Evolutionary conservation across 805 yeast genomes (phyloP).

Genomic region (Yarrowia yakushimensis): DNA sequence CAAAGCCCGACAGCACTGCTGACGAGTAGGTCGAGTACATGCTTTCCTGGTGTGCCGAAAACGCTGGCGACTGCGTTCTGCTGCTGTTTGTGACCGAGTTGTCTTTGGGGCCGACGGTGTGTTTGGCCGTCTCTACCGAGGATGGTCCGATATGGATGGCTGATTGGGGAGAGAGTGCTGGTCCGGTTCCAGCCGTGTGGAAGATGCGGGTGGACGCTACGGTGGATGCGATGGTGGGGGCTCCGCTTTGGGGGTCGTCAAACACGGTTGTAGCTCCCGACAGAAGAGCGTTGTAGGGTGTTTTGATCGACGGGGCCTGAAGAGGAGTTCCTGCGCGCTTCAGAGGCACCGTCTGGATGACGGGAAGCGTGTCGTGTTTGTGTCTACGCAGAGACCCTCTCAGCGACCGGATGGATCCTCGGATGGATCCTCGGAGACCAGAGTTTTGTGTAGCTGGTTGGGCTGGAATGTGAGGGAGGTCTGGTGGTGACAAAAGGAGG

Average conservation of each 20-base stretch:
- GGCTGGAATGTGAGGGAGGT: not conserved
- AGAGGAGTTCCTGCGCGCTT: slow-evolving; percentile 1
- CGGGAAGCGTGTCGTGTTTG: not conserved
- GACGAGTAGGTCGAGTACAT: slow-evolving; percentile 15
- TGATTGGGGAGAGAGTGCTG: not conserved
- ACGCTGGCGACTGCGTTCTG: slow-evolving; percentile 14
- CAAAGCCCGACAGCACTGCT: slow-evolving; percentile 4
- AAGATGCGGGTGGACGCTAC: not conserved
- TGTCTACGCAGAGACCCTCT: slow-evolving; percentile 12
- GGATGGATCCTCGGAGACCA: not conserved
- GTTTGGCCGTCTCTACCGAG: slow-evolving; percentile 1
- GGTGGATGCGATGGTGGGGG: slow-evolving; percentile 9
- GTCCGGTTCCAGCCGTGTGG: slow-evolving; percentile 6
- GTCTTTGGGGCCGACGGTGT: not conserved
- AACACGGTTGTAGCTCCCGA: not conserved
- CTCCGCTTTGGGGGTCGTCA: slow-evolving; percentile 6
- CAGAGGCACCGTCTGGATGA: not conserved
- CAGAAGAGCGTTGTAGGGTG: not conserved
- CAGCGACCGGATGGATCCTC: slow-evolving; percentile 6
- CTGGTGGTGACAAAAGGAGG: not conserved
- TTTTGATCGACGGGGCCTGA: not conserved
- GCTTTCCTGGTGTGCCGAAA: not conserved
- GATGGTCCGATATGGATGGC: not conserved
- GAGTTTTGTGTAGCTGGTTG: not conserved
- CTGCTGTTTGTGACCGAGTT: slow-evolving; percentile 13